These are phyloP conservation scores for Lachnellula subtilissima DNA, from an alignment of 2,329 filamentous ascomycete species.

Conservation along the genomic window DNA sequence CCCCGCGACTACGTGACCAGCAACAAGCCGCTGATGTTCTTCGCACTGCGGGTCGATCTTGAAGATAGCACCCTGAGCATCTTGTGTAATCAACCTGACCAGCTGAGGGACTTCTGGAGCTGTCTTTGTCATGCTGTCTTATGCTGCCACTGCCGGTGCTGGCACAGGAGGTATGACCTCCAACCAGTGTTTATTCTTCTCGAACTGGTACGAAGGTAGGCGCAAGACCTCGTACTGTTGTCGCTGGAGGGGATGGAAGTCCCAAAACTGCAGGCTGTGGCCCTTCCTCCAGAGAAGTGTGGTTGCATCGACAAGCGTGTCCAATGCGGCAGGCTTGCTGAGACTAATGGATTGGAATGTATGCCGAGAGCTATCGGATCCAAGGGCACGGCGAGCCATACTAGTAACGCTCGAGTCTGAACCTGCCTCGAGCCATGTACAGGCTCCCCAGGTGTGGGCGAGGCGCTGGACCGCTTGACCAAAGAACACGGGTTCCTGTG, in stretches of 20 bases:
- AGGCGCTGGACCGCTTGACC: conserved; percentile 22
- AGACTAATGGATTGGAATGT: not conserved
- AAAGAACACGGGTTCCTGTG: conserved; percentile 27
- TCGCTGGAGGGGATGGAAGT: not conserved
- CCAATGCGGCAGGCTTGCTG: not conserved
- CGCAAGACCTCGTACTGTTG: not conserved
- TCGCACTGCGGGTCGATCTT: not conserved
- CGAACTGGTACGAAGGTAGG: conserved; percentile 3
- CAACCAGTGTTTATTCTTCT: conserved; percentile 2
- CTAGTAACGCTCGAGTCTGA: conserved; percentile 21
- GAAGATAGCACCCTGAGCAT: not conserved
- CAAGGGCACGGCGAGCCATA: conserved; percentile 30
- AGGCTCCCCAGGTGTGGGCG: conserved; percentile 10
- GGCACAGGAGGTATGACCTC: not conserved
- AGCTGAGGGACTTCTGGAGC: not conserved
- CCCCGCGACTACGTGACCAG: not conserved
- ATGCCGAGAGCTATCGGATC: not conserved
- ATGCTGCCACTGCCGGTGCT: not conserved
- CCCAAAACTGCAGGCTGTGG: not conserved
- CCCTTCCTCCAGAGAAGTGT: not conserved
- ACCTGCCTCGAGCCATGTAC: conserved; percentile 33
- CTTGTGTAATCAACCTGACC: not conserved
- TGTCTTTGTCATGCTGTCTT: not conserved
- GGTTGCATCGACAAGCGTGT: not conserved
- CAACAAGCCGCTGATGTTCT: not conserved